Evolutionary conservation across 495 filamentous ascomycete genomes (phyloP), one percentile per base, ranked within the genome.

Genomic region (Xylaria flabelliformis): DNA sequence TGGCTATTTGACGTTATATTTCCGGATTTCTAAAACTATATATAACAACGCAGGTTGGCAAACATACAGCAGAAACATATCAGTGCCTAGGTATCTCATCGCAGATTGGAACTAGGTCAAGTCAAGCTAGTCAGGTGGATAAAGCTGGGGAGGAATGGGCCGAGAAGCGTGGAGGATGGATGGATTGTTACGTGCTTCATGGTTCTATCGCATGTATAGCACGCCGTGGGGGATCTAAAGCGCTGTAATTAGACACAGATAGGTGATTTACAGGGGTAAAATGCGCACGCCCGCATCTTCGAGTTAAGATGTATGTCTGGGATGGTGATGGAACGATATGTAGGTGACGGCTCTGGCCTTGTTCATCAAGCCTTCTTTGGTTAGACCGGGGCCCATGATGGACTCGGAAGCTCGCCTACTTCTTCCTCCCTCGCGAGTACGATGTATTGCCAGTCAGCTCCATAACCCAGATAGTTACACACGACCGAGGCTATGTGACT

Each of bases 81-180:
- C 26, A 15, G 26, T 41, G 65, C 65, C 50, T 67, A n/a, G n/a
- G n/a, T n/a, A 64, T 64, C 48, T 42, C 36, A 4, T 32, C 34
- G 13, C 9, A 56, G 24, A 21, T 21, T 42, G 32, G 15, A 21
- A n/a, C 65, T 67, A 67, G 65, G 19, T 67, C 64, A 41, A 42
- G 19, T 55, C 19, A n/a, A 55, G 65, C 13, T 67, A 67, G 65
- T 36, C 65, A 21, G 29, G 65, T 67, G 65, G 65, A 24, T 67
- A 55, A 36, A 42, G 29, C 50, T 51, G 65, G 46, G 65, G 48
- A 55, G 65, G 65, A 67, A 67, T 56, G 65, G 50, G 12, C 29
- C 51, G 24, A 32, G 53, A 32, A 29, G 53, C 12, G 26, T 17
- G 53, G 29, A 58, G 53, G 53, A 58, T 55, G 51, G 51, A 55